phyloP scores from a whole-genome alignment of 1,284 basidiomycete species.

The Boletus mariae region DNA sequence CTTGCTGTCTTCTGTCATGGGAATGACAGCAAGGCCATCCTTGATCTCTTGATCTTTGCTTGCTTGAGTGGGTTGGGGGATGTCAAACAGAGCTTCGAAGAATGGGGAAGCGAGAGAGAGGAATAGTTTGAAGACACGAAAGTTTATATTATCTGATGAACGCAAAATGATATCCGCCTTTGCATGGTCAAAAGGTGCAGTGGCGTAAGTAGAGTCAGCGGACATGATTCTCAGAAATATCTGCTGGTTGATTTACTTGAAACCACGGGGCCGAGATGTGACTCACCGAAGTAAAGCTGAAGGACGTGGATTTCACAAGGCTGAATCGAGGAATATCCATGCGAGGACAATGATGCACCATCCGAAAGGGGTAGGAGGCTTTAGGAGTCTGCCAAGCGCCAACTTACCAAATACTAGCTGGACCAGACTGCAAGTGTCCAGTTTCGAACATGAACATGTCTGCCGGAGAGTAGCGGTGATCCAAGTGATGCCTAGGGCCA shows the following conservation, averaged over 20 bases:
- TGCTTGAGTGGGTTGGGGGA: constrained; percentile 24
- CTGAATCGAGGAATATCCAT: no score
- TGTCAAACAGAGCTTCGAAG: constrained; percentile 21
- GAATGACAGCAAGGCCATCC: constrained; percentile 20
- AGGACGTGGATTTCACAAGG: no score
- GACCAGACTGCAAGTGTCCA: no score
- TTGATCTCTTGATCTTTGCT: neutral
- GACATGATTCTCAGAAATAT: neutral
- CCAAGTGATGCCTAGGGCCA: no score
- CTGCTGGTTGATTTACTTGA: neutral
- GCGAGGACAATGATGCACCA: no score
- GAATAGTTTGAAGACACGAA: constrained; percentile 14
- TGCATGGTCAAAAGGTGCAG: constrained; percentile 10
- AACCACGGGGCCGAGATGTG: neutral
- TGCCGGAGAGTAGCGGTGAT: no score
- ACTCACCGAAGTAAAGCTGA: neutral
- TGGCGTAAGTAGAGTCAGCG: neutral
- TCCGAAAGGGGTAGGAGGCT: no score
- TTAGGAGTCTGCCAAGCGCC: no score
- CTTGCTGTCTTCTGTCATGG: constrained; percentile 24
- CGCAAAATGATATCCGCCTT: constrained; percentile 12
- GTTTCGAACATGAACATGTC: no score
- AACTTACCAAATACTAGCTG: no score
- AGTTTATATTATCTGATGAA: constrained; percentile 10
- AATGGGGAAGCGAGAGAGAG: constrained; percentile 15